phyloP scores from a whole-genome alignment of 2,329 filamentous ascomycete species.

The Apiospora marii region DNA sequence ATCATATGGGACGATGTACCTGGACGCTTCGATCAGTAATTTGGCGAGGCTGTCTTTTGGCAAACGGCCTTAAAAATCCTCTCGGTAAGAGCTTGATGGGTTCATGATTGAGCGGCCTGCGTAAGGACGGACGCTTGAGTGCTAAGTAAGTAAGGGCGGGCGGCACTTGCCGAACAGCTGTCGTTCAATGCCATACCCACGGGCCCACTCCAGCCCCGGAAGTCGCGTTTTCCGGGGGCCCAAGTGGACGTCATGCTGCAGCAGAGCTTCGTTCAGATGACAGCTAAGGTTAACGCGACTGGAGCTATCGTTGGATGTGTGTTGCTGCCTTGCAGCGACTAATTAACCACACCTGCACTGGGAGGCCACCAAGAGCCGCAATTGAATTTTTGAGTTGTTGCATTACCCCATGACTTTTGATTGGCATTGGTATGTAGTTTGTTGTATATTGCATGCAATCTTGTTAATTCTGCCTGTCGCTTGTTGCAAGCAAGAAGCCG shows the following conservation, averaged over 20 bases:
- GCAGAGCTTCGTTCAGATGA: slow-evolving; percentile 13
- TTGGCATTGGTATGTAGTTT: not conserved
- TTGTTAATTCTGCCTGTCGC: not conserved
- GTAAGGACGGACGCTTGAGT: not conserved
- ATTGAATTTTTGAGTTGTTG: slow-evolving; percentile 11
- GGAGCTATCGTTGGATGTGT: not conserved
- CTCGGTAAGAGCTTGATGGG: too few relatives aligned
- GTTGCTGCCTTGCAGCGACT: not conserved
- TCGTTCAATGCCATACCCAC: not conserved
- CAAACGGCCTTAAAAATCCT: too few relatives aligned
- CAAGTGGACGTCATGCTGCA: slow-evolving; percentile 18
- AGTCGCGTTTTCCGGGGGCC: slow-evolving; percentile 3
- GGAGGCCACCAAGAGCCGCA: slow-evolving; percentile 3
- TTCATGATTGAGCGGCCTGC: too few relatives aligned
- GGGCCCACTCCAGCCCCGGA: not conserved
- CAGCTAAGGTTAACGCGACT: slow-evolving; percentile 13
- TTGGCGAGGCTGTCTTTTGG: too few relatives aligned
- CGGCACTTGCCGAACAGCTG: not conserved
- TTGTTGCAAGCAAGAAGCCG: not conserved
- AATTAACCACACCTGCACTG: not conserved
- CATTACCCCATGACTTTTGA: slow-evolving; percentile 14
- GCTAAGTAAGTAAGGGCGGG: not conserved
- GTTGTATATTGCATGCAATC: not conserved
- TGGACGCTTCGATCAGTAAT: too few relatives aligned
- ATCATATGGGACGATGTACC: too few relatives aligned